Conservation (phyloP, 768 basidiomycete genomes). For the Tulasnella sp. region DNA sequence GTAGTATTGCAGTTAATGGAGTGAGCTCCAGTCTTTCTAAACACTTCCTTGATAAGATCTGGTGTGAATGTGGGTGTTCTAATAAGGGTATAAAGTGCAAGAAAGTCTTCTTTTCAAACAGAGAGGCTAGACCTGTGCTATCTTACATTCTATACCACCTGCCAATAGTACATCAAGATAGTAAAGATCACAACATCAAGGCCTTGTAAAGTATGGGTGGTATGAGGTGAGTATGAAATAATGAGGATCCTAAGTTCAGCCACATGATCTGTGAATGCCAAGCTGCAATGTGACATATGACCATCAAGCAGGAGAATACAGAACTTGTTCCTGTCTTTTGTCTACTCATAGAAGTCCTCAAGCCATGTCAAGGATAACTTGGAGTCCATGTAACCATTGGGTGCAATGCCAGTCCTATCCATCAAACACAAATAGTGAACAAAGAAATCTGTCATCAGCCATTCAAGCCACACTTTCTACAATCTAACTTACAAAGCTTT, state of each 20-base stretch:
- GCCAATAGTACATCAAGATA: slow-evolving; percentile 26
- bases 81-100: slow-evolving; percentile 28
- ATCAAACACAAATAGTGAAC: slow-evolving; percentile 2
- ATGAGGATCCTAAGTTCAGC: slow-evolving; percentile 29
- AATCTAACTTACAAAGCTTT: not conserved
- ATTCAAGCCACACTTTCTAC: too few relatives aligned
- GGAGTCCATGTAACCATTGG: slow-evolving; percentile 32
- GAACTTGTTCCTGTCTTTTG: slow-evolving; percentile 26
- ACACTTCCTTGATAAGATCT: slow-evolving; percentile 29
- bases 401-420: slow-evolving; percentile 25
- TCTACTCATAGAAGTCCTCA: slow-evolving; percentile 32
- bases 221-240: slow-evolving; percentile 37
- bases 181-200: slow-evolving; percentile 15
- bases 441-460: too few relatives aligned
- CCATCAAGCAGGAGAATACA: slow-evolving; percentile 35
- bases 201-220: slow-evolving; percentile 27
- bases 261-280: slow-evolving; percentile 31
- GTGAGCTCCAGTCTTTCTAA: slow-evolving; percentile 31
- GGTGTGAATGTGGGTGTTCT: slow-evolving; percentile 25
- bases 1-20: slow-evolving; percentile 29
- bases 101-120: slow-evolving; percentile 31
- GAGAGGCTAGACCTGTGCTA: slow-evolving; percentile 21
- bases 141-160: slow-evolving; percentile 23
- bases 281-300: slow-evolving; percentile 34
- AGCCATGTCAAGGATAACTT: slow-evolving; percentile 31